Conservation (phyloP, 768 basidiomycete genomes). For the Mycena floridula region DNA sequence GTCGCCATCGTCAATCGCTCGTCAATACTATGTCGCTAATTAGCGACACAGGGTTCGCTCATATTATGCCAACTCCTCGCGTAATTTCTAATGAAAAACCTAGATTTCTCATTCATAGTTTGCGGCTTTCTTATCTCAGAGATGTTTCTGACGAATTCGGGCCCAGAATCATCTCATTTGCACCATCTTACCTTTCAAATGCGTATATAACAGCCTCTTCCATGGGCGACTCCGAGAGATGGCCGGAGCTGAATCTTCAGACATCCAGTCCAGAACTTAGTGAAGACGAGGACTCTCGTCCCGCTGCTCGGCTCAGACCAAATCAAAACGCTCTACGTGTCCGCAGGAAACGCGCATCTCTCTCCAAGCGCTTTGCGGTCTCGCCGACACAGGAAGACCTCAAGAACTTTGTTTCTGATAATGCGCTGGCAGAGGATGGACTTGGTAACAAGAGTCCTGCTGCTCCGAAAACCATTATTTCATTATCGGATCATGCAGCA, state of each 20-base stretch:
- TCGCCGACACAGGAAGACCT: constrained; percentile 27
- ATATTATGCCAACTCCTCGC: background rate
- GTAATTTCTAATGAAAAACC: background rate
- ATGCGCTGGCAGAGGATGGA: constrained; percentile 30
- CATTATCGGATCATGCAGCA: background rate
- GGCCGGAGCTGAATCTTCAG: constrained; percentile 71
- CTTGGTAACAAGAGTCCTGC: no score
- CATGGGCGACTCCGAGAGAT: constrained; percentile 70
- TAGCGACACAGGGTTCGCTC: constrained; percentile 53
- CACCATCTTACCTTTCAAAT: constrained; percentile 71
- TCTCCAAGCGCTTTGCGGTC: constrained; percentile 35
- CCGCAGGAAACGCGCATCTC: constrained; percentile 51
- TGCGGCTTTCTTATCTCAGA: constrained; percentile 81
- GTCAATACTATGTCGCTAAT: constrained; percentile 56
- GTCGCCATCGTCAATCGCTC: no score
- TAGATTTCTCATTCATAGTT: constrained; percentile 73
- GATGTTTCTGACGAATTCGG: constrained; percentile 85
- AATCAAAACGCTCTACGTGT: constrained; percentile 86
- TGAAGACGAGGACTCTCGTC: constrained; percentile 57
- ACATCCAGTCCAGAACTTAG: constrained; percentile 69
- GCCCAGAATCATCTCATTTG: constrained; percentile 71
- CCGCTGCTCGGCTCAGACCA: constrained; percentile 63
- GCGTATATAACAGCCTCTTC: constrained; percentile 78
- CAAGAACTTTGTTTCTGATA: constrained; percentile 27
- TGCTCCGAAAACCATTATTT: constrained; percentile 15